phyloP scores from a whole-genome alignment of 345 rosid species.

The Aegle marmelos region DNA sequence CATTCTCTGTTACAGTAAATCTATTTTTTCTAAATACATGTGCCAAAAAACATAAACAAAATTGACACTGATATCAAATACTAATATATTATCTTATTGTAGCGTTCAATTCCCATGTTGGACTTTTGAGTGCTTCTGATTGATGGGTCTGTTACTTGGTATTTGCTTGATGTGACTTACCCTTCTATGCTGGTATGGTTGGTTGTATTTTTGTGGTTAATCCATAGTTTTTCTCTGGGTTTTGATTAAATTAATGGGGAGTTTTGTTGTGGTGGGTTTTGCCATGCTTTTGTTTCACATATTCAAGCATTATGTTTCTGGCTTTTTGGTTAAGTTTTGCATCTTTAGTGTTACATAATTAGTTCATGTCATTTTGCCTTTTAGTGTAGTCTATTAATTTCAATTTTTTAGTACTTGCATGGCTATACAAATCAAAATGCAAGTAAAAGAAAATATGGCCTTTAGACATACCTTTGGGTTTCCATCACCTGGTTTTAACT shows the following conservation, averaged over 20 bases:
- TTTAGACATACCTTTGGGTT: neutral
- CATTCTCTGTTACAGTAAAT: neutral
- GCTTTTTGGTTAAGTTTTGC: neutral
- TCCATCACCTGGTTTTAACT: neutral
- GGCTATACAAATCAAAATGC: neutral
- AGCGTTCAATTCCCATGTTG: neutral
- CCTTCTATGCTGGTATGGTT: neutral
- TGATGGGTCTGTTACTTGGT: neutral
- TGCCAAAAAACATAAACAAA: neutral
- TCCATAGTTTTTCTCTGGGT: neutral
- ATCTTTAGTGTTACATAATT: neutral
- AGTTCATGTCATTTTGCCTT: neutral
- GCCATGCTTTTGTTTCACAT: no score
- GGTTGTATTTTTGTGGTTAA: neutral
- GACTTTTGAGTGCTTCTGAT: neutral
- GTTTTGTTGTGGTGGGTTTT: no score
- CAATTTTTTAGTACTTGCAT: neutral
- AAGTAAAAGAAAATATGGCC: no score
- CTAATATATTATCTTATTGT: neutral
- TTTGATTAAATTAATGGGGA: neutral
- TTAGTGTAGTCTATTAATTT: neutral
- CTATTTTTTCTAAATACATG: neutral
- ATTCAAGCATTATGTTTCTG: no score
- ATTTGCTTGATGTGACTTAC: neutral
- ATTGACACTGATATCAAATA: neutral